Evolutionary conservation across 257 asterid species (phyloP), one percentile per base, ranked within the genome.

Genomic region (Petrea volubilis): DNA sequence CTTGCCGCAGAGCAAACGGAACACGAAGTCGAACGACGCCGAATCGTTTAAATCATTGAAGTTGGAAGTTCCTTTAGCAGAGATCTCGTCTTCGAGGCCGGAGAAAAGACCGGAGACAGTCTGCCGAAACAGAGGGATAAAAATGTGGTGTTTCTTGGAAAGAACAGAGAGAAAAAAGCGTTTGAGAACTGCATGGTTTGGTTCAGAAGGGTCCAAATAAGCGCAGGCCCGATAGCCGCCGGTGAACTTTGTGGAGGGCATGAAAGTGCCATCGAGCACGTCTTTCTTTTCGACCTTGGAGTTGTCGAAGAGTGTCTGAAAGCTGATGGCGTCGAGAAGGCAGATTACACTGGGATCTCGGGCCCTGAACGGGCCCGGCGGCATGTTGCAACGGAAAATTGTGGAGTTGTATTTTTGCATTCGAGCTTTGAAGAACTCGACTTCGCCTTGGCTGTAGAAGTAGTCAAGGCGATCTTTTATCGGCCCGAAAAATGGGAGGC

Each of bases 201-300:
- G 78, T n/a, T 92, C 96, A 0, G 85, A 78, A 0, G 96, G 78
- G 41, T 90, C 98, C 1, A 88, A 78, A 57, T 61, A 92, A 0
- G 98, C 96, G 61, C 94, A 88, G 17, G 88, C 60, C 2, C 98
- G 86, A 24, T 83, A 82, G 14, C 96, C 96, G 6, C 98, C 98
- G 12, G 80, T 84, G 81, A 76, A 84, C 15, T 77, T 31, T 8
- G 88, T 73, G n/a, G 96, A 82, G 4, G 98, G 98, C 79, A 92
- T 67, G 87, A 13, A 92, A 0, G 96, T 90, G 44, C 98, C 98
- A 69, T 92, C 96, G 1, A 92, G 92, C 7, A 92, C 87, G 68
- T 88, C 62, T 13, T 25, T 75, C 47, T 92, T 92, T 43, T 92
- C 96, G 17, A 92, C 85, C 20, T 73, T 86, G 47, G 98, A 85